These are phyloP conservation scores for Pestalotiopsis sp. DNA, from an alignment of 2,329 filamentous ascomycete genomes.

Conservation along the genomic window DNA sequence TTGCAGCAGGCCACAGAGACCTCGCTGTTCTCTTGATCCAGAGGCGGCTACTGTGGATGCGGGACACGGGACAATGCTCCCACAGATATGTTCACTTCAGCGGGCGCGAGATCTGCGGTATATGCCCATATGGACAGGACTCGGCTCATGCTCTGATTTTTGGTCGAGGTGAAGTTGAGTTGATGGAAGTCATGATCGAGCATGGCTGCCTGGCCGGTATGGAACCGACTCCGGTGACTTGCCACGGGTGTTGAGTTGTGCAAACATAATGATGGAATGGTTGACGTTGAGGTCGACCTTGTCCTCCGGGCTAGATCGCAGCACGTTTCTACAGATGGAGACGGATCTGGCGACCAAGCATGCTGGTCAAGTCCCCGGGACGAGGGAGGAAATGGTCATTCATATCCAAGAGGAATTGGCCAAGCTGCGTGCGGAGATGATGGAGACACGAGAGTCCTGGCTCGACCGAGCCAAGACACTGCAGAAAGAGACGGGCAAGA, in stretches of 20 bases:
- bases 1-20: too few species aligned
- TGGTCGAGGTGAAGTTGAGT: not conserved
- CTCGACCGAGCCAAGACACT: not conserved
- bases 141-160: not conserved
- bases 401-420: not conserved
- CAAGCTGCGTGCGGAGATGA: not conserved
- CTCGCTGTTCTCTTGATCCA: too few species aligned
- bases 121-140: not conserved
- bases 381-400: not conserved
- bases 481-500: not conserved
- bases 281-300: not conserved
- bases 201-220: too few species aligned
- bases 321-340: too few species aligned
- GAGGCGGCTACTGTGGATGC: too few species aligned
- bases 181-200: not conserved
- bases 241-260: not conserved
- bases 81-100: too few species aligned
- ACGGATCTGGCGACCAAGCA: too few species aligned
- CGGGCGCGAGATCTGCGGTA: too few species aligned
- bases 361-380: too few species aligned
- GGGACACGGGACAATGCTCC: too few species aligned
- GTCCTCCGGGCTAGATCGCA: not conserved
- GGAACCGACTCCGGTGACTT: not conserved
- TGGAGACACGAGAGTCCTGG: not conserved
- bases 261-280: not conserved